A percentile compares a stretch with the other conserved stretches of the same genome.
These are phyloP conservation scores for Deinandra increscens DNA, from an alignment of 129 eudicot species.

Conservation along the genomic window DNA sequence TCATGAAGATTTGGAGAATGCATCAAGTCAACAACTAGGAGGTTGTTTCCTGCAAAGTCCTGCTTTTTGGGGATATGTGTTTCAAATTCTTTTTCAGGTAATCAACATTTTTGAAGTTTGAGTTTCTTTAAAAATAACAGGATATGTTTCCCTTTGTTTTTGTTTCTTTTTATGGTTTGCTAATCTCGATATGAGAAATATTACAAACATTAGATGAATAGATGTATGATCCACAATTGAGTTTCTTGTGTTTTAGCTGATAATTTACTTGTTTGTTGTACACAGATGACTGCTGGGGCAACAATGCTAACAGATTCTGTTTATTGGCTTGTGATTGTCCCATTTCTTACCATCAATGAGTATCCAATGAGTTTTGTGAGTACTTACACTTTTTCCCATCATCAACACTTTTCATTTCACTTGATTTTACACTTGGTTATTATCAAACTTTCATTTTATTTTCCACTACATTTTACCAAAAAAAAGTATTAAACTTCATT, in stretches of 20 bases:
- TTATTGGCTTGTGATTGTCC: constrained; percentile 76
- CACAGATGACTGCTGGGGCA: constrained; percentile 86
- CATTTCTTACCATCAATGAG: constrained; percentile 57
- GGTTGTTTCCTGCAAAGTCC: constrained; percentile 28
- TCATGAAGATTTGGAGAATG: constrained; percentile 33
- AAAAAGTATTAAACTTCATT: neutral
- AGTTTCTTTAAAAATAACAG: neutral
- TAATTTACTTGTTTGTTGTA: constrained; percentile 25
- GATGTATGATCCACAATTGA: constrained; percentile 10
- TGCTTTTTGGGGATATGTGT: constrained; percentile 45
- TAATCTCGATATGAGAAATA: constrained; percentile 2
- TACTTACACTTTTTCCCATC: constrained; percentile 16
- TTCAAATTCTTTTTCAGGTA: constrained; percentile 72
- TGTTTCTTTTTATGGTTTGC: constrained; percentile 3
- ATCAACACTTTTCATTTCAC: constrained; percentile 9
- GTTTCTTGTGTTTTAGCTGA: constrained; percentile 19
- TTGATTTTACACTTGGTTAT: neutral
- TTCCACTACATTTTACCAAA: neutral
- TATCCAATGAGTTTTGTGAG: constrained; percentile 66
- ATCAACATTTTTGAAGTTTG: constrained; percentile 6
- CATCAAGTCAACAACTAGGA: constrained; percentile 26
- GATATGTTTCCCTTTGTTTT: neutral
- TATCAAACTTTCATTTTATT: neutral
- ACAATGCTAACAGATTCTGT: constrained; percentile 73
- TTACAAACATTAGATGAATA: constrained; percentile 4